Evolutionary conservation across 345 rosid species (phyloP).

Genomic region (Gossypium arboreum): DNA sequence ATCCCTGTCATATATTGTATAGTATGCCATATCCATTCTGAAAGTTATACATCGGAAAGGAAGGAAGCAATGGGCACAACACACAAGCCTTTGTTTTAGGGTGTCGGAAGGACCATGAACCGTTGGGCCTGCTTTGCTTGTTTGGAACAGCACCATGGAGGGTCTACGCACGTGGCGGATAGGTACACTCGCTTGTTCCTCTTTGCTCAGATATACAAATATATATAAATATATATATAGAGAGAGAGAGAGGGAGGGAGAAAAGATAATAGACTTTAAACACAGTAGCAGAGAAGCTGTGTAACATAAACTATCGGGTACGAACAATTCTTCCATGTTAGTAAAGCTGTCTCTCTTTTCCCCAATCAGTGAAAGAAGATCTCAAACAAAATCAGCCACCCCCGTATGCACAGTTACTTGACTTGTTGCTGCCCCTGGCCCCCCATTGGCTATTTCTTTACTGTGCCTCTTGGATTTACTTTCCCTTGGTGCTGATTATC

Average conservation of each 20-base stretch:
- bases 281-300: neutral
- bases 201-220: neutral
- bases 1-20: neutral
- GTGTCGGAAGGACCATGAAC: slow-evolving; percentile 23
- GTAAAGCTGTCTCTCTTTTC: slow-evolving; percentile 22
- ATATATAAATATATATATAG: too few species aligned
- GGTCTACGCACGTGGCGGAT: slow-evolving; percentile 50
- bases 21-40: neutral
- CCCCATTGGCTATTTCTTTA: neutral
- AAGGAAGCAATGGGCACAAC: neutral
- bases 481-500: slow-evolving; percentile 5
- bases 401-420: slow-evolving; percentile 19
- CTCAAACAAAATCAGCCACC: slow-evolving; percentile 34
- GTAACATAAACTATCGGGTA: neutral
- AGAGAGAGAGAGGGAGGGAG: too few species aligned
- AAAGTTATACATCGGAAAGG: neutral
- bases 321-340: slow-evolving; percentile 27
- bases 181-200: slow-evolving; percentile 29
- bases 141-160: slow-evolving; percentile 28
- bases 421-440: too few species aligned
- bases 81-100: slow-evolving; percentile 16
- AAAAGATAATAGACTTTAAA: neutral
- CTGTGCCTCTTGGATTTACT: slow-evolving; percentile 6
- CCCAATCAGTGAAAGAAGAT: slow-evolving; percentile 29
- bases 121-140: slow-evolving; percentile 36